phyloP scores from a whole-genome alignment of 2,329 filamentous ascomycete species.

The Talaromyces sp. region DNA sequence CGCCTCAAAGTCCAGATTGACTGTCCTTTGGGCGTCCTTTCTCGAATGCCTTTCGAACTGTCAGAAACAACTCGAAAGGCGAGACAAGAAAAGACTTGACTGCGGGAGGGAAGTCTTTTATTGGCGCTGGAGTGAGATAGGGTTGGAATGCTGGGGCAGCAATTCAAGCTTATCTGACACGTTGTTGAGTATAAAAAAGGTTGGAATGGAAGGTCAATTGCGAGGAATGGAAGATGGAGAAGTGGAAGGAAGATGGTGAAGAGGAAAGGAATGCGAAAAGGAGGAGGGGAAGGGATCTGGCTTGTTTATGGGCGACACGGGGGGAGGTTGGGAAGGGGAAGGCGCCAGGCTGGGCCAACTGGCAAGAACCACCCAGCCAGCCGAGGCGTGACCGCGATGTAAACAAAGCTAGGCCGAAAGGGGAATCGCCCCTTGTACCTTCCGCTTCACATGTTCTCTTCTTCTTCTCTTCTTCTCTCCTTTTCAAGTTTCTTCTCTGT shows the following conservation, averaged over 20 bases:
- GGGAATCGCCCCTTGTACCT: background rate
- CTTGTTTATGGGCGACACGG: constrained; percentile 13
- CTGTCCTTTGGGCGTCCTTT: constrained; percentile 71
- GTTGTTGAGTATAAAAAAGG: constrained; percentile 9
- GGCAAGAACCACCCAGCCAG: background rate
- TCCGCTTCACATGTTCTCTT: background rate
- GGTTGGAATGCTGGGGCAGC: constrained; percentile 13
- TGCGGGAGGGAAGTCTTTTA: constrained; percentile 25
- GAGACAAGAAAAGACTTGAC: constrained; percentile 46
- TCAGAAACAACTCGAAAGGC: constrained; percentile 44
- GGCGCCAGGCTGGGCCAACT: background rate
- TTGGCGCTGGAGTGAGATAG: constrained; percentile 4
- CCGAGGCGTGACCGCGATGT: constrained; percentile 11
- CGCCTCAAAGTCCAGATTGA: constrained; percentile 99
- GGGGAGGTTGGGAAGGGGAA: constrained; percentile 8
- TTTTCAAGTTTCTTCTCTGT: too few species aligned
- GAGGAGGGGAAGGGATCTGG: constrained; percentile 7
- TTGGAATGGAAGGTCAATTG: constrained; percentile 13
- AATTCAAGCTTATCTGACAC: constrained; percentile 15
- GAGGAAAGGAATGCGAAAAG: constrained; percentile 11
- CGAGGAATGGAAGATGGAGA: constrained; percentile 8
- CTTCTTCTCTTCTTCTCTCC: background rate
- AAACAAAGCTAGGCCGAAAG: constrained; percentile 12
- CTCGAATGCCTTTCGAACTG: constrained; percentile 57
- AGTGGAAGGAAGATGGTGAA: constrained; percentile 5